Base-by-base conservation (phyloP, 306 rosid genomes). In the Prunus armeniaca region DNA sequence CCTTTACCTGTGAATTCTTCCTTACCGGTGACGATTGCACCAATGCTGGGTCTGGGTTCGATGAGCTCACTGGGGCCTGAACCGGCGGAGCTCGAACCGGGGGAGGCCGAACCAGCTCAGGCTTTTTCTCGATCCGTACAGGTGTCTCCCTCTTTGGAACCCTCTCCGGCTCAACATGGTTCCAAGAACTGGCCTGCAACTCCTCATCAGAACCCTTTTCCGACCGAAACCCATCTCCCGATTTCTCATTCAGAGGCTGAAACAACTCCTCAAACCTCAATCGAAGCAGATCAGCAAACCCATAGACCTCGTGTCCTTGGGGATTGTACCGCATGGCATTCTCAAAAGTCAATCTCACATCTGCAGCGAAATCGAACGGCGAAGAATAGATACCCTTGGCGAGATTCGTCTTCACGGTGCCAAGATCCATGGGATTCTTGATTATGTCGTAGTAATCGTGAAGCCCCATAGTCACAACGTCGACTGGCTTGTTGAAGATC, bases 371-470 rank as follows among this genome's bases (percentile, higher is more conserved):
- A 66, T 92, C 96, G 27, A 64, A 15, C 0, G 98, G 93, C 10
- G 90, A 79, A 0, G 79, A 12, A 19, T 92, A 96, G 5, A 51
- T 17, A 65, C 85, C 84, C 32, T 83, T 87, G 0, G 84, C 61
- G 0, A 92, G 95, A 65, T 84, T 88, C 6, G 86, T 32, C 72
- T 91, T 91, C 20, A 96, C 93, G 0, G 98, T 83, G 2, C 99
- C 99, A 4, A 96, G 94, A 96, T 96, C 99, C 98, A 96, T 96
- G 0, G 99, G 99, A 13, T 67, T 73, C 83, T 92, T 96, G 28
- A 96, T 81, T 52, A 92, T 92, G 47, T 92, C 96, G 9, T 82
- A 19, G 72, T 96, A 96, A 85, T 96, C 99, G 72, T 96, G 99
- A 65, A 96, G 96, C 25, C 87, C 86, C 90, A 88, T 43, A 0